Evolutionary conservation across 768 basidiomycete species (phyloP).

Genomic region (Suillus clintonianus): DNA sequence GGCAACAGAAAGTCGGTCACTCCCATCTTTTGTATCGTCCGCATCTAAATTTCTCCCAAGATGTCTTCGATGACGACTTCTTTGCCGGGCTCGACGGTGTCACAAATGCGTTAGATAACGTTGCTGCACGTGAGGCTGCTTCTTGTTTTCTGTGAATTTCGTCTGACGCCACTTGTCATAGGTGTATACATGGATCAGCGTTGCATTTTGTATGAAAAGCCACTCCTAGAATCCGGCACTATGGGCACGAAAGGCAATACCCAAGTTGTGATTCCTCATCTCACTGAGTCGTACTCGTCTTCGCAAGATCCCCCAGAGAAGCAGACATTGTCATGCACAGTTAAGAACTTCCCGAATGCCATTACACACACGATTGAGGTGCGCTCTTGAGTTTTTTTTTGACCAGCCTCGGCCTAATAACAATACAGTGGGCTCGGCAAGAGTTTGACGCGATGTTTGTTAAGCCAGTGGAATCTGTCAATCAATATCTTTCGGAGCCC

Average conservation of each 20-base stretch:
- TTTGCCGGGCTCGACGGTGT: constrained; percentile 89
- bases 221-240: constrained; percentile 95
- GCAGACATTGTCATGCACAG: constrained; percentile 93
- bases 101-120: constrained; percentile 97
- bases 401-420: constrained; percentile 5
- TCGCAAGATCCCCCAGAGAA: constrained; percentile 99
- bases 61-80: constrained; percentile 85
- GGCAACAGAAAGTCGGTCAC: constrained; percentile 82
- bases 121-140: constrained; percentile 78
- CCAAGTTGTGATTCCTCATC: constrained; percentile 90
- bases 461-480: constrained; percentile 91
- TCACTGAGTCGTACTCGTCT: constrained; percentile 96
- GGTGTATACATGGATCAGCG: constrained; percentile 98
- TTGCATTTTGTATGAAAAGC: constrained; percentile 95
- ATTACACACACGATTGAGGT: constrained; percentile 98
- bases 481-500: constrained; percentile 94
- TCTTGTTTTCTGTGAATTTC: constrained; percentile 8
- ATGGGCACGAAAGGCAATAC: constrained; percentile 98
- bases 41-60: constrained; percentile 42
- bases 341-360: constrained; percentile 98
- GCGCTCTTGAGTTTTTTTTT: constrained; percentile 16
- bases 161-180: constrained; percentile 27
- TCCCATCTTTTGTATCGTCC: background rate
- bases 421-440: constrained; percentile 81
- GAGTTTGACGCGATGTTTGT: constrained; percentile 93